Conservation (phyloP, 1,139 yeast species). For the Casaregolazyma suthepensis region DNA sequence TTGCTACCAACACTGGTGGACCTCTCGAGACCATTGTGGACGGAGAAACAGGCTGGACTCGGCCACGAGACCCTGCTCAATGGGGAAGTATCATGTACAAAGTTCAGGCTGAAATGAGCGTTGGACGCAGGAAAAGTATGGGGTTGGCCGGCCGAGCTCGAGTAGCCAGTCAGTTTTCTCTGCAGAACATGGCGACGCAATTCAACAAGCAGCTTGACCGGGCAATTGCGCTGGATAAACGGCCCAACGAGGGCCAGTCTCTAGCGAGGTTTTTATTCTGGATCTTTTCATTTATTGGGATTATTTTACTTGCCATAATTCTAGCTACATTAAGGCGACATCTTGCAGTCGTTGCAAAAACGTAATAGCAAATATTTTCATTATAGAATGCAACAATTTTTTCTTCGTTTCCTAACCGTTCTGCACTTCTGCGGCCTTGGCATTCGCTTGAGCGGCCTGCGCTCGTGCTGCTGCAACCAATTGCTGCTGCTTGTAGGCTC, state of each 20-base stretch:
- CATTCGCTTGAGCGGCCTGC: conserved; percentile 1
- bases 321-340: conserved; percentile 26
- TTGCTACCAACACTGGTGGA: conserved; percentile 88
- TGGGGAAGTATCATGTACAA: conserved; percentile 63
- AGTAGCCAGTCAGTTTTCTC: conserved; percentile 51
- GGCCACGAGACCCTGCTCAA: conserved; percentile 44
- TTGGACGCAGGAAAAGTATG: conserved; percentile 31
- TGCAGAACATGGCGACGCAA: conserved; percentile 54
- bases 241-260: conserved; percentile 24
- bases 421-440: not conserved
- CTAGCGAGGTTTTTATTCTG: conserved; percentile 7
- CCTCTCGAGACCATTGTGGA: conserved; percentile 75
- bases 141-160: conserved; percentile 47
- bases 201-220: conserved; percentile 35
- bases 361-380: not conserved
- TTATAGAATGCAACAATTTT: not conserved
- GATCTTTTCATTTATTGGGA: conserved; percentile 7
- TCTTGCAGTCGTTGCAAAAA: conserved; percentile 29
- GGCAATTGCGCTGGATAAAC: conserved; percentile 9
- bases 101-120: conserved; percentile 34
- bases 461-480: conserved; percentile 6
- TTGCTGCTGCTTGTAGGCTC: conserved; percentile 16
- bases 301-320: conserved; percentile 27
- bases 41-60: conserved; percentile 72
- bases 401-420: not conserved